phyloP scores from a whole-genome alignment of 352 stramenopile genomes.

The Phytophthora citricola region DNA sequence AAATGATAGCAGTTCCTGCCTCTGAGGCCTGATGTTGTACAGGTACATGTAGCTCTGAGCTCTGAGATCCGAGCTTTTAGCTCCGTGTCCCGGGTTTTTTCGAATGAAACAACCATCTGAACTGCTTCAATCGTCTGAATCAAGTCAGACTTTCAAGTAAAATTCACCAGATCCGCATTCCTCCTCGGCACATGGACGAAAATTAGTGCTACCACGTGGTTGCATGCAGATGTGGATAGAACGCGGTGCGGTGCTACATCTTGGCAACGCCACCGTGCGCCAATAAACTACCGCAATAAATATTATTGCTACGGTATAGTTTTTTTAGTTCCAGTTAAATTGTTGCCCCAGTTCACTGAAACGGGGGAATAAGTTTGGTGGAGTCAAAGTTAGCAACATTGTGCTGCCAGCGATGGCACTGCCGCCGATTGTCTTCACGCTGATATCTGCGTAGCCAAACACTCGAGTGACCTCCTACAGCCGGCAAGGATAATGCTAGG shows the following conservation, averaged over 20 bases:
- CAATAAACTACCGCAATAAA: not conserved
- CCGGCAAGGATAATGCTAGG: not conserved
- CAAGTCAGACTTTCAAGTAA: slow-evolving; percentile 12
- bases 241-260: not conserved
- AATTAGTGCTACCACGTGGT: slow-evolving; percentile 2
- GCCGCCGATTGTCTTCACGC: not conserved
- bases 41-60: no score
- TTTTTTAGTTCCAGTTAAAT: not conserved
- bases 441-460: not conserved
- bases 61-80: no score
- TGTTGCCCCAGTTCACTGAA: slow-evolving; percentile 11
- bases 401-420: no score
- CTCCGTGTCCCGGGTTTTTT: slow-evolving; percentile 1
- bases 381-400: not conserved
- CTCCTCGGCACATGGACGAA: slow-evolving; percentile 15
- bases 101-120: slow-evolving; percentile 33
- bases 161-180: slow-evolving; percentile 20
- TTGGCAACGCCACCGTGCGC: slow-evolving; percentile 8
- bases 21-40: no score
- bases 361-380: slow-evolving; percentile 22
- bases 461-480: not conserved
- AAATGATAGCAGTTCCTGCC: no score
- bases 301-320: no score
- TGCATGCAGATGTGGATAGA: slow-evolving; percentile 1
- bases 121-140: slow-evolving; percentile 26